Base-by-base conservation (phyloP, 371 early-diverging fungal species). In the Coemansia sp. region DNA sequence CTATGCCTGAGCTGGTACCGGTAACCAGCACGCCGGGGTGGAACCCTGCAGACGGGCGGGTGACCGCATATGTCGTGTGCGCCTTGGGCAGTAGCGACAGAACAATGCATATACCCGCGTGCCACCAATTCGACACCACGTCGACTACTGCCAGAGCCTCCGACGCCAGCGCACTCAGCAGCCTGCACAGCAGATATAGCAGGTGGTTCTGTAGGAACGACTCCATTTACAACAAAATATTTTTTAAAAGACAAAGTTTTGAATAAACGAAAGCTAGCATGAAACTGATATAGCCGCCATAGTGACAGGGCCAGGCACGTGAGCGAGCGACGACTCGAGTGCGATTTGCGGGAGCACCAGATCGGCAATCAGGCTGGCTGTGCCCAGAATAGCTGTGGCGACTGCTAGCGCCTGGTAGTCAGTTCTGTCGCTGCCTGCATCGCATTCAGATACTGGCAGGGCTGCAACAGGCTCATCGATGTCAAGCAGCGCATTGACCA, bases 1-100 rank as follows among this genome's bases (percentile, higher is more conserved):
- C 82, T 33, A 82, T 81, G 11, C 82, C 82, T 2, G 72, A 67
- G 60, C 73, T 72, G 18, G 79, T 73, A 18, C 82, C 82, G 25
- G 82, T 82, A 21, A 82, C 66, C 20, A 82, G 67, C 4, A 82
- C 73, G 9, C 71, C 82, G 2, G 77, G 80, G 48, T 73, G 74
- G 65, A 59, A 78, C 26, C 39, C 60, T 11, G 33, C 48, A 2
- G 39, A 18, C 0, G 80, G 80, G 33, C 60, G 40, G 33, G 50
- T 44, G 1, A 78, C 74, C 0, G 68, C 66, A 51, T 65, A 80
- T 30, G 37, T 25, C 2, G 71, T 61, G 18, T 65, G 69, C 30
- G 74, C 80, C 64, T 69, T 72, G 37, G 80, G 80, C 23, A 80
- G 67, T 53, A 71, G 68, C 57, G 78, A 58, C 51, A 80, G 70